These are phyloP conservation scores for Amphibolis antarctica DNA, from an alignment of 106 monocot genomes.

Conservation along the genomic window DNA sequence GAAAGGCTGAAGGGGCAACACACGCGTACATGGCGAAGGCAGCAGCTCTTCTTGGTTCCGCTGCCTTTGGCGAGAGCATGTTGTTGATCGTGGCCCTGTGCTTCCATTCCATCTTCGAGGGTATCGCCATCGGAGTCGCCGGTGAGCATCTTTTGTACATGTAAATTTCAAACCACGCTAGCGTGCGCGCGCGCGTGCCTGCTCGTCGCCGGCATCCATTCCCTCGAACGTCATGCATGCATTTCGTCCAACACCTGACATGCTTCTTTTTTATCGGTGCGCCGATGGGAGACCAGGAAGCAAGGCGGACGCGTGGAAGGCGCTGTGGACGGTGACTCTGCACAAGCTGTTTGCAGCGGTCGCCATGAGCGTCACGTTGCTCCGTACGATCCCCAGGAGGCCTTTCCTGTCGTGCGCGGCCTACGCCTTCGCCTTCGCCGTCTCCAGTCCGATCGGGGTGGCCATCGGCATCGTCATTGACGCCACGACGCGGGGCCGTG, in stretches of 20 bases:
- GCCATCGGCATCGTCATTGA: constrained; percentile 61
- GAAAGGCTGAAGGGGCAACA: no score
- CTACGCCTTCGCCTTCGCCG: constrained; percentile 55
- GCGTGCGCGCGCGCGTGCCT: no score
- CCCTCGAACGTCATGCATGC: no score
- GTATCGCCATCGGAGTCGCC: constrained; percentile 58
- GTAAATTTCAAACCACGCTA: no score
- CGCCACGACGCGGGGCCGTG: constrained; percentile 32
- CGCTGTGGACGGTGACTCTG: constrained; percentile 50
- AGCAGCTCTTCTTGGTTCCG: constrained; percentile 19
- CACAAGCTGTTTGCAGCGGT: constrained; percentile 63
- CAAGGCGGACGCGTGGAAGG: constrained; percentile 40
- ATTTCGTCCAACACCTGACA: no score
- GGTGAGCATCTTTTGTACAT: constrained; percentile 11
- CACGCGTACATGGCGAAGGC: neutral
- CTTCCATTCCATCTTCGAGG: constrained; percentile 70
- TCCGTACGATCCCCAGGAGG: constrained; percentile 47
- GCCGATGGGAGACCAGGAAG: constrained; percentile 9
- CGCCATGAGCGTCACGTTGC: constrained; percentile 58
- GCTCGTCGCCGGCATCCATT: no score
- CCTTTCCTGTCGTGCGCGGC: constrained; percentile 27
- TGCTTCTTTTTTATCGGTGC: constrained; percentile 2
- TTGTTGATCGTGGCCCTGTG: constrained; percentile 56
- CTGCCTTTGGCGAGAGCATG: constrained; percentile 36
- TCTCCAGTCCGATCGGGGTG: constrained; percentile 60